Evolutionary conservation across 2,329 filamentous ascomycete species (phyloP).

Genomic region (Colletotrichum sp.): DNA sequence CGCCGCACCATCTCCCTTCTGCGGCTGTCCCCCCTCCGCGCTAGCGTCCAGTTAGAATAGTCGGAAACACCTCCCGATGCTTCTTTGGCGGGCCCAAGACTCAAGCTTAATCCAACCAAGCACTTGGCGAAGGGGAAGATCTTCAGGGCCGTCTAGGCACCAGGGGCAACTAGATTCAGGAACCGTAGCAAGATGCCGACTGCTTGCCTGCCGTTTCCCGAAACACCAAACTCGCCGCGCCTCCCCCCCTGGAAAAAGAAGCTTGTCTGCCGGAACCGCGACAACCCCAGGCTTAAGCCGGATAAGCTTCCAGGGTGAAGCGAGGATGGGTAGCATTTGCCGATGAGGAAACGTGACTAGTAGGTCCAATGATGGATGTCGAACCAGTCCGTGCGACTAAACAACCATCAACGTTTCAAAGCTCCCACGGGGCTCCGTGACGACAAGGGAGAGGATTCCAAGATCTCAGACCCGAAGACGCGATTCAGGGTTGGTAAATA

Average conservation of each 20-base stretch:
- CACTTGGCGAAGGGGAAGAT: neutral
- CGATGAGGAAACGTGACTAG: neutral
- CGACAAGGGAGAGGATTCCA: neutral
- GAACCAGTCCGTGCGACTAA: conserved; percentile 10
- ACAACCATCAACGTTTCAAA: conserved; percentile 4
- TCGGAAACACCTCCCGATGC: neutral
- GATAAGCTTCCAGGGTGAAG: neutral
- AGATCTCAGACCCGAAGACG: neutral
- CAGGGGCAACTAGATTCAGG: neutral
- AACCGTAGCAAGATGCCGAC: neutral
- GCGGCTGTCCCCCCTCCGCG: neutral
- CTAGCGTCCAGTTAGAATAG: neutral
- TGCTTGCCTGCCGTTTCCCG: neutral
- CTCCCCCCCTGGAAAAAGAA: neutral
- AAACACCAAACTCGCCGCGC: neutral
- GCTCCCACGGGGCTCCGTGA: neutral
- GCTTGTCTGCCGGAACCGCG: neutral
- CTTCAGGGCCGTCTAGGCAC: neutral
- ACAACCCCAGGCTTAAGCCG: neutral
- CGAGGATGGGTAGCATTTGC: neutral
- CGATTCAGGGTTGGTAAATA: neutral
- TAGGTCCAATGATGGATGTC: neutral
- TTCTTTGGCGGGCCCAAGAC: neutral
- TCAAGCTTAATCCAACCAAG: neutral
- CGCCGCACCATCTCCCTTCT: neutral